phyloP scores from a whole-genome alignment of 179 eudicot genomes.

The Kewa caespitosa region DNA sequence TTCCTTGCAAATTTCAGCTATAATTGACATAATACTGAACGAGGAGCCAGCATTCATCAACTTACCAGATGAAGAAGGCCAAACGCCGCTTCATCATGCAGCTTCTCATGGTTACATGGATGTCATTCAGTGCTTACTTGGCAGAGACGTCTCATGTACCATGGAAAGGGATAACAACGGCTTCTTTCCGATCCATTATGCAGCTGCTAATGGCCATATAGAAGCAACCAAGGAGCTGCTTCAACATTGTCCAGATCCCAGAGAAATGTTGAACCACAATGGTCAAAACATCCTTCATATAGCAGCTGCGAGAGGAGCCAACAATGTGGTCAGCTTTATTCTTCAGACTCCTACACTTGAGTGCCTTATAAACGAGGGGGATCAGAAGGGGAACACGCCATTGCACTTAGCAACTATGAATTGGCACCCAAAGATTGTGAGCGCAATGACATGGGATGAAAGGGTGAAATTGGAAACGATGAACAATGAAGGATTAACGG shows the following conservation, averaged over 20 bases:
- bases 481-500: conserved; percentile 20
- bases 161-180: conserved; percentile 16
- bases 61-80: conserved; percentile 17
- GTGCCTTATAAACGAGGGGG: conserved; percentile 19
- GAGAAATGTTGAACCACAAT: conserved; percentile 21
- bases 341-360: background rate
- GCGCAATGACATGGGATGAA: conserved; percentile 28
- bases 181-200: conserved; percentile 25
- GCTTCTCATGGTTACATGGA: conserved; percentile 9
- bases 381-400: conserved; percentile 28
- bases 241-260: conserved; percentile 14
- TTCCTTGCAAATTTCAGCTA: background rate
- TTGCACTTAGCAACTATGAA: conserved; percentile 28
- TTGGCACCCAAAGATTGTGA: conserved; percentile 29
- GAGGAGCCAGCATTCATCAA: background rate
- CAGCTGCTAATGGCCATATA: conserved; percentile 20
- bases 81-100: conserved; percentile 19
- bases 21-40: background rate
- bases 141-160: background rate
- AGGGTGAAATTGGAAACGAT: conserved; percentile 14
- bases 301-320: conserved; percentile 22
- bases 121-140: conserved; percentile 1
- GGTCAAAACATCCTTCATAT: conserved; percentile 34
- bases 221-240: conserved; percentile 9
- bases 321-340: conserved; percentile 18